These are phyloP conservation scores for Pholiota molesta DNA, from an alignment of 768 basidiomycete species.

Conservation along the genomic window DNA sequence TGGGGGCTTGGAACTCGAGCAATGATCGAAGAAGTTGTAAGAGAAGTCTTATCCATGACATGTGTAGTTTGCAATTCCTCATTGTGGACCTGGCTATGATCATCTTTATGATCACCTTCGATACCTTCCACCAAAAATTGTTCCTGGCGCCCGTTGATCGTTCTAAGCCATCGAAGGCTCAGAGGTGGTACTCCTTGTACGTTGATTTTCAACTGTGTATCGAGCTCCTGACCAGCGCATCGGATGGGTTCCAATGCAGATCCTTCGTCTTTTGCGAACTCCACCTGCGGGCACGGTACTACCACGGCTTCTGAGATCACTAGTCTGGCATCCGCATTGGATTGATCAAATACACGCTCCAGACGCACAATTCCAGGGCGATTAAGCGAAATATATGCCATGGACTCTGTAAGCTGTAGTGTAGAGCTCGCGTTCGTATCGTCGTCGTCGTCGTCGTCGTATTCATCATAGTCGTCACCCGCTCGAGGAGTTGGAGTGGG, in stretches of 20 bases:
- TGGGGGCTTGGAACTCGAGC: slow-evolving; percentile 42
- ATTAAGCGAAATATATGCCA: slow-evolving; percentile 71
- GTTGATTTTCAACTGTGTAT: slow-evolving; percentile 60
- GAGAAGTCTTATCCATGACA: slow-evolving; percentile 2
- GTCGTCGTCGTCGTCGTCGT: slow-evolving; percentile 65
- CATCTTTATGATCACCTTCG: slow-evolving; percentile 52
- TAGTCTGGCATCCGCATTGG: slow-evolving; percentile 76
- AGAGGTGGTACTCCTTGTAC: slow-evolving; percentile 78
- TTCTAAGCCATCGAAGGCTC: slow-evolving; percentile 76
- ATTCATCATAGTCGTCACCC: slow-evolving; percentile 64
- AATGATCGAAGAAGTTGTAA: slow-evolving; percentile 5
- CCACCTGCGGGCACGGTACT: slow-evolving; percentile 81
- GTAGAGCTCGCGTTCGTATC: slow-evolving; percentile 38
- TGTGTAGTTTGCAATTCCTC: slow-evolving; percentile 7
- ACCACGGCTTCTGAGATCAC: slow-evolving; percentile 65
- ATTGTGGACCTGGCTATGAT: background rate
- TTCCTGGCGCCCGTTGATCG: slow-evolving; percentile 67
- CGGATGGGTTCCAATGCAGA: slow-evolving; percentile 47
- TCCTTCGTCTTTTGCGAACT: slow-evolving; percentile 54
- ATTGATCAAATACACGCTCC: slow-evolving; percentile 71
- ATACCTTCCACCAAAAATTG: slow-evolving; percentile 85
- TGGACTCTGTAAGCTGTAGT: slow-evolving; percentile 74
- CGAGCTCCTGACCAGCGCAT: slow-evolving; percentile 70
- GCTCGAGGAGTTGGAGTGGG: slow-evolving; percentile 30
- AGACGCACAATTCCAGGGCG: slow-evolving; percentile 78